phyloP scores from a whole-genome alignment of 768 basidiomycete genomes.

The Melanogaster broomeanus region DNA sequence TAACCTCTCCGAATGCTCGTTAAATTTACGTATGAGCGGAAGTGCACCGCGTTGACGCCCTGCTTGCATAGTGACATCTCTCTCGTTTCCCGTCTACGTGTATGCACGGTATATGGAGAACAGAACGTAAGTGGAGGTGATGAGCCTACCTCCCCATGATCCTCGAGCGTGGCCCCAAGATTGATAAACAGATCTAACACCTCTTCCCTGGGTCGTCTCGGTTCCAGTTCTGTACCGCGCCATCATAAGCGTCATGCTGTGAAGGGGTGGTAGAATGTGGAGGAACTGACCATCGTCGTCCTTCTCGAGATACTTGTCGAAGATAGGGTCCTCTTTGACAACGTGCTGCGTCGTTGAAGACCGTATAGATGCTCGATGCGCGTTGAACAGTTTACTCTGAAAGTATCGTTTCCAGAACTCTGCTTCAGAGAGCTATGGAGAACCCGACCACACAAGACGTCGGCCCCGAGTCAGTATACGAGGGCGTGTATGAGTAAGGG shows the following conservation, averaged over 20 bases:
- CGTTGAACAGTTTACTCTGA: constrained; percentile 92
- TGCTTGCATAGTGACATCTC: constrained; percentile 94
- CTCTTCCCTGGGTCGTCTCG: constrained; percentile 65
- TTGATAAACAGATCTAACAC: constrained; percentile 79
- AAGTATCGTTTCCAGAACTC: constrained; percentile 98
- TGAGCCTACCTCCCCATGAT: constrained; percentile 77
- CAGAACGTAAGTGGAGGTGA: not conserved
- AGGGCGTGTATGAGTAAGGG: not conserved
- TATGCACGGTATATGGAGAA: not conserved
- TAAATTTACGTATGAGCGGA: constrained; percentile 95
- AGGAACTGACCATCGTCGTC: constrained; percentile 82
- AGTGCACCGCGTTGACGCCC: constrained; percentile 86
- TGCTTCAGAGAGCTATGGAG: constrained; percentile 74
- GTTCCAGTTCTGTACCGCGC: constrained; percentile 63
- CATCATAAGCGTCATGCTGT: not conserved
- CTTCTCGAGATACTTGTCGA: constrained; percentile 94
- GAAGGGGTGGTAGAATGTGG: not conserved
- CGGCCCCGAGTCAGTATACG: not conserved
- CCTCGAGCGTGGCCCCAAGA: constrained; percentile 85
- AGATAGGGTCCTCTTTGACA: constrained; percentile 88
- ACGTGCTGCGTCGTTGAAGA: constrained; percentile 82
- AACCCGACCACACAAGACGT: constrained; percentile 11
- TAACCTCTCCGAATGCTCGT: constrained; percentile 92
- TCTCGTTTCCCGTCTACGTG: constrained; percentile 79
- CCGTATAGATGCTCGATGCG: constrained; percentile 90